A percentile compares a stretch with the other conserved stretches of the same genome.
These are phyloP conservation scores for Blastobotrys terrestris DNA, from an alignment of 805 yeast species.

Conservation along the genomic window DNA sequence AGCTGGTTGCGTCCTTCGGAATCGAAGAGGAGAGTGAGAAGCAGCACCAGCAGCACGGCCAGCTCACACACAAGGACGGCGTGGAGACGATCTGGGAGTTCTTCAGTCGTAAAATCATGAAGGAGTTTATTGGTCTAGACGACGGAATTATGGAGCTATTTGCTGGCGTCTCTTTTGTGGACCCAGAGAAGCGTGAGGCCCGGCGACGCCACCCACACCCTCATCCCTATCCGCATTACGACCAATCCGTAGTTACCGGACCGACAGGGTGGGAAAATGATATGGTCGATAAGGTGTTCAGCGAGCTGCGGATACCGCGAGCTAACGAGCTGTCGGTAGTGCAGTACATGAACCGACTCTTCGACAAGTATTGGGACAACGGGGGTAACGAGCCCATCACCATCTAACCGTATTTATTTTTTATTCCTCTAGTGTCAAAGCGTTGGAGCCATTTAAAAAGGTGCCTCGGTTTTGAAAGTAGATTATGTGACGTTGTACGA, in stretches of 20 bases:
- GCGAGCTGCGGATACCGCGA: constrained; percentile 14
- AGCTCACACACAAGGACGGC: background rate
- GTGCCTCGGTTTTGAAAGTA: too few species aligned
- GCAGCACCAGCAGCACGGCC: background rate
- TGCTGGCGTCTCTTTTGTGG: constrained; percentile 26
- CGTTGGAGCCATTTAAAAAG: too few species aligned
- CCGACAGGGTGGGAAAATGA: constrained; percentile 18
- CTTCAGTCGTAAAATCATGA: constrained; percentile 20
- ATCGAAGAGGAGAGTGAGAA: background rate
- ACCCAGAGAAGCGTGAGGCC: constrained; percentile 4
- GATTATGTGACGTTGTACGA: too few species aligned
- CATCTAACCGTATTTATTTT: background rate
- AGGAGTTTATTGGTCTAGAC: constrained; percentile 29
- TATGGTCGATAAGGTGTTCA: constrained; percentile 12
- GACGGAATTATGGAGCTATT: constrained; percentile 33
- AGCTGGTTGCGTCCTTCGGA: constrained; percentile 8
- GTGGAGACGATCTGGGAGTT: background rate
- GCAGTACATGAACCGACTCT: constrained; percentile 11
- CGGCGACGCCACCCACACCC: background rate
- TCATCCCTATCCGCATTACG: constrained; percentile 10
- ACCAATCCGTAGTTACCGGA: constrained; percentile 11
- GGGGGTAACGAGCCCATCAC: constrained; percentile 2
- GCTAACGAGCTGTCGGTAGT: constrained; percentile 10
- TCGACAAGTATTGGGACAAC: background rate
- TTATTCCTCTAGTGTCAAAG: background rate